Conservation (phyloP, 768 basidiomycete species). For the Cystobasidium tubakii region DNA sequence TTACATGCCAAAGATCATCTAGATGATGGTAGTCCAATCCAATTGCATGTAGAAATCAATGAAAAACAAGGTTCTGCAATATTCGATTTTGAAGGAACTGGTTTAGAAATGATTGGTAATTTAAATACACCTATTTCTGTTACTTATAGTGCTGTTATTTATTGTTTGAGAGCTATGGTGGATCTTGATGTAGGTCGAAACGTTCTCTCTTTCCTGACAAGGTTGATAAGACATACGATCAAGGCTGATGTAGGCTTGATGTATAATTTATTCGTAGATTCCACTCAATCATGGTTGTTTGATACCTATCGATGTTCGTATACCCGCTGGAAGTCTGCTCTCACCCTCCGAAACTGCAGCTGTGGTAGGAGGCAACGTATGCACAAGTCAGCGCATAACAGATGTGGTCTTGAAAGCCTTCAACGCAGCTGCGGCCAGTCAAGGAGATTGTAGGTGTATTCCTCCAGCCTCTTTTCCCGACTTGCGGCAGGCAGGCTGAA, state of each 20-base stretch:
- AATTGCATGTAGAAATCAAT: constrained; percentile 70
- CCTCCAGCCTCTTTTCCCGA: constrained; percentile 44
- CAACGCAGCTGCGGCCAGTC: constrained; percentile 81
- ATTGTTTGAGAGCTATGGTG: constrained; percentile 45
- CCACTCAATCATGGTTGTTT: constrained; percentile 92
- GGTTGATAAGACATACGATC: too few species aligned
- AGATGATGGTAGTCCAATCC: constrained; percentile 48
- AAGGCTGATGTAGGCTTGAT: too few species aligned
- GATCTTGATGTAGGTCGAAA: constrained; percentile 40
- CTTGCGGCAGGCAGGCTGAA: neutral
- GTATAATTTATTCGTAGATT: constrained; percentile 65
- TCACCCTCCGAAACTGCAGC: constrained; percentile 79
- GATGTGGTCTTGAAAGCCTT: constrained; percentile 91
- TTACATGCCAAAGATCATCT: constrained; percentile 68
- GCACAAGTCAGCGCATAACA: constrained; percentile 86
- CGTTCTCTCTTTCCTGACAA: too few species aligned
- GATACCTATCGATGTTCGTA: constrained; percentile 59
- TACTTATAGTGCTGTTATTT: constrained; percentile 46
- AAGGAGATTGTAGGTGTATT: constrained; percentile 69
- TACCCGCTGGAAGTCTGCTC: constrained; percentile 71
- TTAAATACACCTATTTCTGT: constrained; percentile 37
- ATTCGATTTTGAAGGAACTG: constrained; percentile 63
- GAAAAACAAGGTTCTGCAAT: constrained; percentile 66
- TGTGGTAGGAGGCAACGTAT: constrained; percentile 86
- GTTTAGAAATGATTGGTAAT: constrained; percentile 49